Base-by-base conservation (phyloP, 1,284 basidiomycete species). In the Leccinum ponderosum region DNA sequence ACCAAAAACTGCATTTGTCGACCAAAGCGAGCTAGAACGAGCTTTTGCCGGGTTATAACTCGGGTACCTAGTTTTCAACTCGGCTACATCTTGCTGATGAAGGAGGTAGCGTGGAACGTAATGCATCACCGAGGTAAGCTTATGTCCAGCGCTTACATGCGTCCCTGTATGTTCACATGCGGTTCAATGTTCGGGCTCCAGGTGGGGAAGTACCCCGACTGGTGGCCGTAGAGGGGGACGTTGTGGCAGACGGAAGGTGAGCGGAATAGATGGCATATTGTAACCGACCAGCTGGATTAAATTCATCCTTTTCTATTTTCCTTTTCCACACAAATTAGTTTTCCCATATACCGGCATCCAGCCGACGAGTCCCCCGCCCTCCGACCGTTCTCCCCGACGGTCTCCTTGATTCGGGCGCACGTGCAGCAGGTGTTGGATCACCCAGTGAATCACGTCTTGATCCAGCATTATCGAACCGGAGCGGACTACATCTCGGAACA, bases 401-500 rank as follows among this genome's bases (percentile, higher is more conserved):
- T 91, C 15, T 75, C 81, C 5, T 69, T 76, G 17, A 90, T 92
- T 64, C 86, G 85, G 3, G 76, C 81, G 22, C 79, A 82, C 57
- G 87, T 89, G 25, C 82, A 90, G 64, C 73, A 77, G 53, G 77
- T 78, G 15, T 67, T 85, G 17, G 62, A 76, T 42, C 87, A 89
- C 61, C 85, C 85, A 2, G 83, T 92, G 11, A 92, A 92, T 68
- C 90, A 92, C 64, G 90, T 88, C 39, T 81, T 92, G 33, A 90
- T 92, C 59, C 90, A 92, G 69, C 80, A 83, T 69, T 92, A 92
- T 70, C 87, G 90, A 59, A 80, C 78, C 14, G 90, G 90, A 8
- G 83, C 83, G 35, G 90, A 92, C 72, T 90, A 88, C 73, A 92
- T 92, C 65, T 90, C 88, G 0, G 90, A 92, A 68, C 90, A 92